A percentile compares a stretch with the other conserved stretches of the same genome.
phyloP scores from a whole-genome alignment of 2,329 filamentous ascomycete species.

The Cercospora sp. region DNA sequence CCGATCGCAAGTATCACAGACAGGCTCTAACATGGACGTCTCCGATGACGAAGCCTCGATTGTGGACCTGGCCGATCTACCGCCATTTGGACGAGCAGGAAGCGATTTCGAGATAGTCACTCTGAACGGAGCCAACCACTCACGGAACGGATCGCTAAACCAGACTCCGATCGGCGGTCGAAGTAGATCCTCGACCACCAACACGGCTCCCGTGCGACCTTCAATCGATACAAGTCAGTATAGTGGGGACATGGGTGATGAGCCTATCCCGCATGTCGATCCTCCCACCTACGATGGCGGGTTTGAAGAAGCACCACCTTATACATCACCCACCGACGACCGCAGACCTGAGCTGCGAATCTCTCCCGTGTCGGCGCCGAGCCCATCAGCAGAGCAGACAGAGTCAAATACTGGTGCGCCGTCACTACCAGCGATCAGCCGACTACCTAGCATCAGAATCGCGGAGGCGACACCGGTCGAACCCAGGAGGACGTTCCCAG shows the following conservation, averaged over 20 bases:
- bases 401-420: slow-evolving; percentile 28
- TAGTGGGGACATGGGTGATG: slow-evolving; percentile 34
- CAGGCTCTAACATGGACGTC: slow-evolving; percentile 44
- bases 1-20: slow-evolving; percentile 42
- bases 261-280: slow-evolving; percentile 35
- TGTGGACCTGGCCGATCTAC: slow-evolving; percentile 30
- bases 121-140: slow-evolving; percentile 41
- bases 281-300: slow-evolving; percentile 41
- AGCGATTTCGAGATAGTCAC: slow-evolving; percentile 49
- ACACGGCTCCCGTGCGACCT: slow-evolving; percentile 27
- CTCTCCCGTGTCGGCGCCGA: slow-evolving; percentile 12
- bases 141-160: slow-evolving; percentile 31
- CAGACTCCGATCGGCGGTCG: slow-evolving; percentile 26
- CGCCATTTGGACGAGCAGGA: slow-evolving; percentile 36
- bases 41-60: slow-evolving; percentile 40
- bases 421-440: slow-evolving; percentile 42
- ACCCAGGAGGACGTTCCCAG: slow-evolving; percentile 20
- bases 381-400: slow-evolving; percentile 4
- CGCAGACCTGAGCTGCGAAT: slow-evolving; percentile 22
- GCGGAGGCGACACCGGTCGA: slow-evolving; percentile 41
- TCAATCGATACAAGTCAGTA: slow-evolving; percentile 32
- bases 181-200: slow-evolving; percentile 34
- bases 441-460: slow-evolving; percentile 48
- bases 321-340: slow-evolving; percentile 44
- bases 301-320: slow-evolving; percentile 52